phyloP scores from a whole-genome alignment of 805 yeast species.

The Huiozyma naganishii region DNA sequence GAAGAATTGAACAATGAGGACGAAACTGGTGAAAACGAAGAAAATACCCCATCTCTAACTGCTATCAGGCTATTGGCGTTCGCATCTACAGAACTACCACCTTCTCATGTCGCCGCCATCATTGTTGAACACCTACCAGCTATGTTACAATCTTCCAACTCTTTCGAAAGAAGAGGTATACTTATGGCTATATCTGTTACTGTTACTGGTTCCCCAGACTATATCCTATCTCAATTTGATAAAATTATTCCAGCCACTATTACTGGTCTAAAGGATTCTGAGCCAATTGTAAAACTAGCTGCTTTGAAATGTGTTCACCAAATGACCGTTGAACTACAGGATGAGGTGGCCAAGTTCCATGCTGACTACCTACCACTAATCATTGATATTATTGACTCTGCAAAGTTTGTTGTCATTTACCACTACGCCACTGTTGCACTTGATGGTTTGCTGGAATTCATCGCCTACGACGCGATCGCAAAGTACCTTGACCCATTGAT shows the following conservation, averaged over 20 bases:
- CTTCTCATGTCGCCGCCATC: constrained; percentile 80
- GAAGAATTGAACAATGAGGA: constrained; percentile 68
- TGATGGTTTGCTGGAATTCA: constrained; percentile 85
- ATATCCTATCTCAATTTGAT: constrained; percentile 60
- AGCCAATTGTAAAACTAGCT: constrained; percentile 69
- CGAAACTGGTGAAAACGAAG: constrained; percentile 90
- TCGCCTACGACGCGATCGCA: constrained; percentile 76
- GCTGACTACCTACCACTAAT: constrained; percentile 75
- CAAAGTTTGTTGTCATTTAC: constrained; percentile 73
- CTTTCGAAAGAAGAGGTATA: constrained; percentile 79
- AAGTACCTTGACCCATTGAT: constrained; percentile 79
- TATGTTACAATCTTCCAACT: constrained; percentile 51
- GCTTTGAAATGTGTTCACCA: constrained; percentile 74
- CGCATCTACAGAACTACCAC: constrained; percentile 78
- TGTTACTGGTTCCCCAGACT: constrained; percentile 92
- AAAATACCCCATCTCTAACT: constrained; percentile 63
- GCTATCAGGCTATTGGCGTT: constrained; percentile 73
- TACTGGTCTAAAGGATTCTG: constrained; percentile 65
- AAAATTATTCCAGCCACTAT: constrained; percentile 64
- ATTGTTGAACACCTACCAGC: constrained; percentile 53
- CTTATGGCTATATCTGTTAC: constrained; percentile 72
- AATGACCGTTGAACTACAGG: constrained; percentile 77
- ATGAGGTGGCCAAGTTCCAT: constrained; percentile 73
- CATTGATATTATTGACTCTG: constrained; percentile 76
- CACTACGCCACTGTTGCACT: constrained; percentile 84